Evolutionary conservation across 1,139 yeast species (phyloP).

Genomic region (Kurtzmaniella natalensis): DNA sequence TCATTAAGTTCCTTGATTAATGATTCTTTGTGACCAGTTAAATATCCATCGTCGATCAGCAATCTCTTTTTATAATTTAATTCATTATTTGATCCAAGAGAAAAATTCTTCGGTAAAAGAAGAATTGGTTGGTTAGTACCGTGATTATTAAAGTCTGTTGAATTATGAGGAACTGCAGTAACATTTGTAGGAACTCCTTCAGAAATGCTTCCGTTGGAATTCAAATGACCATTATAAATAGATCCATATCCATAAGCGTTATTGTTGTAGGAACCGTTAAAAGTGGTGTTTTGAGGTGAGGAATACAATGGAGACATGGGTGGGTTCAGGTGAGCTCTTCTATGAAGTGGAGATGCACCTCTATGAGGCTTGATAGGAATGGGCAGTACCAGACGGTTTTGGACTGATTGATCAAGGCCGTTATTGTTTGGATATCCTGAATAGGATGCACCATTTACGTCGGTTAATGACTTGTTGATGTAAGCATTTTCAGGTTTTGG

Average conservation of each 20-base stretch:
- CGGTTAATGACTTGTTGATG: slow-evolving; percentile 10
- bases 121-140: slow-evolving; percentile 32
- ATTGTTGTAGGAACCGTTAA: neutral
- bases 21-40: slow-evolving; percentile 4
- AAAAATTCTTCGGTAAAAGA: slow-evolving; percentile 43
- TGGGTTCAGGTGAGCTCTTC: slow-evolving; percentile 35
- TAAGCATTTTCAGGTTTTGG: slow-evolving; percentile 24
- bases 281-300: slow-evolving; percentile 3
- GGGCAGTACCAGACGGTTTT: slow-evolving; percentile 3
- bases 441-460: too few relatives aligned
- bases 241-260: neutral
- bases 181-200: slow-evolving; percentile 5
- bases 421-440: neutral
- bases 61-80: slow-evolving; percentile 18
- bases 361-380: neutral
- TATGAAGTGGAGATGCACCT: slow-evolving; percentile 15
- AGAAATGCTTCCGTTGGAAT: slow-evolving; percentile 4
- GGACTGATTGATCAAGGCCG: slow-evolving; percentile 10
- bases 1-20: too few relatives aligned
- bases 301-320: slow-evolving; percentile 21
- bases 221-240: neutral
- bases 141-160: slow-evolving; percentile 7
- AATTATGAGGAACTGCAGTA: neutral
- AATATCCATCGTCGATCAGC: slow-evolving; percentile 27
- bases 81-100: slow-evolving; percentile 19